phyloP scores from a whole-genome alignment of 306 rosid genomes.

The Vigna reflexopilosa region DNA sequence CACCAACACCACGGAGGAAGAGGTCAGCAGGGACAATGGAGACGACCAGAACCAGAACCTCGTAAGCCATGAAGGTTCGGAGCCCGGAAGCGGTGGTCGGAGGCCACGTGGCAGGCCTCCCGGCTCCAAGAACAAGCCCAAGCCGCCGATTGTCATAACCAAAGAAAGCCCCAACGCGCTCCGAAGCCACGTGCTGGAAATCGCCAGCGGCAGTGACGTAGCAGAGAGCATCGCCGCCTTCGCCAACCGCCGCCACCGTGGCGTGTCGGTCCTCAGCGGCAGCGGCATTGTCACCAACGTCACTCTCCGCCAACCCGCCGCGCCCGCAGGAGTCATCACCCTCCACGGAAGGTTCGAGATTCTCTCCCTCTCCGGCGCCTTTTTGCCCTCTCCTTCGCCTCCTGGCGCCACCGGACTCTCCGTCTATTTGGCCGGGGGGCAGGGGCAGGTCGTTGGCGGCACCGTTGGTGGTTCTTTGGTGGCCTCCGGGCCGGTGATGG shows the following conservation, averaged over 20 bases:
- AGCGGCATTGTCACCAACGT: constrained; percentile 81
- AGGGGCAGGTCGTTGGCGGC: constrained; percentile 92
- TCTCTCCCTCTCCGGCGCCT: constrained; percentile 78
- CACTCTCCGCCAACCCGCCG: constrained; percentile 77
- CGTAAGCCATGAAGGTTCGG: constrained; percentile 52
- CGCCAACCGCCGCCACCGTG: constrained; percentile 73
- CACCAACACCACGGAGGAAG: constrained; percentile 58
- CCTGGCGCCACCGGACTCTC: constrained; percentile 69
- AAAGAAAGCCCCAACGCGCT: constrained; percentile 83
- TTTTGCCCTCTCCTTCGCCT: constrained; percentile 80
- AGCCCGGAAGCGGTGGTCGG: constrained; percentile 63
- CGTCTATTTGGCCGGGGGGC: constrained; percentile 83
- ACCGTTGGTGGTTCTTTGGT: constrained; percentile 69
- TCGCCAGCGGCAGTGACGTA: constrained; percentile 73
- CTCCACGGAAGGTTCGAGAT: constrained; percentile 86
- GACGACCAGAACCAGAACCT: constrained; percentile 47
- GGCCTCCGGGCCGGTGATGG: constrained; percentile 86
- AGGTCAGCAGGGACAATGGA: constrained; percentile 54
- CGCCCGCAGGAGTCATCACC: constrained; percentile 65
- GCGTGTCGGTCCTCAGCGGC: constrained; percentile 84
- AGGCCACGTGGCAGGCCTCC: constrained; percentile 88
- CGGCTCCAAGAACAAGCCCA: constrained; percentile 82
- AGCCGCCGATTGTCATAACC: constrained; percentile 73
- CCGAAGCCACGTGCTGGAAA: constrained; percentile 80
- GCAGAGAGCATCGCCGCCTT: constrained; percentile 71